Conservation (phyloP, 2,329 filamentous ascomycete species). For the Nothophoma quercina region DNA sequence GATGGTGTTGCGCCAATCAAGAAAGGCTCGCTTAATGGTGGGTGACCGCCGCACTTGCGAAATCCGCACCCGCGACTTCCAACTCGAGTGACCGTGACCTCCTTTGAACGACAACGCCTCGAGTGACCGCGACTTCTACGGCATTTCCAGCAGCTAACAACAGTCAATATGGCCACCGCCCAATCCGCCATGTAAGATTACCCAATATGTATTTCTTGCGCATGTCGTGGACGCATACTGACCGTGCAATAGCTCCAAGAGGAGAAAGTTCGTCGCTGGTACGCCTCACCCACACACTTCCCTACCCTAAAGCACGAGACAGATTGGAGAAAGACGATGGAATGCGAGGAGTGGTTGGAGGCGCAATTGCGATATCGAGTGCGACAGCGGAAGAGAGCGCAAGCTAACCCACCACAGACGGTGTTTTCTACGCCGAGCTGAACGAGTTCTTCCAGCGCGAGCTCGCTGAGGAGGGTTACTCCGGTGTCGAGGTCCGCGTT, state of each 20-base stretch:
- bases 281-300: constrained; percentile 39
- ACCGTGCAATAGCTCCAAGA: constrained; percentile 73
- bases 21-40: not conserved
- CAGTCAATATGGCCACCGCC: constrained; percentile 52
- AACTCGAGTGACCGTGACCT: constrained; percentile 5
- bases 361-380: constrained; percentile 18
- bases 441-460: constrained; percentile 99
- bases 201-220: not conserved
- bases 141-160: constrained; percentile 45
- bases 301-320: constrained; percentile 7
- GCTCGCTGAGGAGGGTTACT: constrained; percentile 99
- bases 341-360: constrained; percentile 4
- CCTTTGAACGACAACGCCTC: constrained; percentile 17
- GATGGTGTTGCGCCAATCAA: no score
- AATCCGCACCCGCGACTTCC: constrained; percentile 11
- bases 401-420: constrained; percentile 65
- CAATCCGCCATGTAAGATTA: constrained; percentile 52
- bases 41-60: constrained; percentile 15
- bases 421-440: constrained; percentile 99
- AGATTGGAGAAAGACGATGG: not conserved
- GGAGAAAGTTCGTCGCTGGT: constrained; percentile 72
- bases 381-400: no score
- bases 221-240: constrained; percentile 28
- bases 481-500: constrained; percentile 99
- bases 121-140: constrained; percentile 22